phyloP scores from a whole-genome alignment of 176 grass and related monocot genomes.

The Lolium rigidum region DNA sequence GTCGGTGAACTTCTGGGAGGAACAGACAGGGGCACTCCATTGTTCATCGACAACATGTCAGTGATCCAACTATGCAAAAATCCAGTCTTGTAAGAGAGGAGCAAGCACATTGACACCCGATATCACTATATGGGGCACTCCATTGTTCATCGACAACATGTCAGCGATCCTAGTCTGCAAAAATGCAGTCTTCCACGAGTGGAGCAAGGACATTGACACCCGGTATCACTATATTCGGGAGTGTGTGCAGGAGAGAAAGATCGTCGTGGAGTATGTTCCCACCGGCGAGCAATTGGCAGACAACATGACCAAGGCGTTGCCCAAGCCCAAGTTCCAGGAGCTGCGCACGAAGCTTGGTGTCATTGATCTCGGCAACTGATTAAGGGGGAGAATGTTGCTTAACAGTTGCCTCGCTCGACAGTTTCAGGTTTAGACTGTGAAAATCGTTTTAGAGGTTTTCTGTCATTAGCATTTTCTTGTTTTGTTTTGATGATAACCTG shows the following conservation, averaged over 20 bases:
- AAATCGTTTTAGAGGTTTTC: too few species aligned
- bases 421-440: too few species aligned
- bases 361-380: neutral
- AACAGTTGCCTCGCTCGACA: too few species aligned
- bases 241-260: neutral
- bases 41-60: neutral
- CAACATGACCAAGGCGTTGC: neutral
- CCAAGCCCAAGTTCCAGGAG: neutral
- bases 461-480: too few species aligned
- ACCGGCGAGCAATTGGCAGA: neutral
- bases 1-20: neutral
- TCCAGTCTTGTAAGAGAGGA: neutral
- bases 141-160: neutral
- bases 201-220: neutral
- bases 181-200: neutral
- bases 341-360: neutral
- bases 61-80: neutral
- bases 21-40: too few species aligned
- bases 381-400: neutral
- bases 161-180: neutral
- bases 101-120: neutral
- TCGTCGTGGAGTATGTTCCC: neutral
- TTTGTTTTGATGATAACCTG: too few species aligned
- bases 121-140: neutral
- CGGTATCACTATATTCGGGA: neutral